Evolutionary conservation across 441 rosid genomes (phyloP), one percentile per base, ranked within the genome.

Genomic region (Bocquillonia castaneifolia): DNA sequence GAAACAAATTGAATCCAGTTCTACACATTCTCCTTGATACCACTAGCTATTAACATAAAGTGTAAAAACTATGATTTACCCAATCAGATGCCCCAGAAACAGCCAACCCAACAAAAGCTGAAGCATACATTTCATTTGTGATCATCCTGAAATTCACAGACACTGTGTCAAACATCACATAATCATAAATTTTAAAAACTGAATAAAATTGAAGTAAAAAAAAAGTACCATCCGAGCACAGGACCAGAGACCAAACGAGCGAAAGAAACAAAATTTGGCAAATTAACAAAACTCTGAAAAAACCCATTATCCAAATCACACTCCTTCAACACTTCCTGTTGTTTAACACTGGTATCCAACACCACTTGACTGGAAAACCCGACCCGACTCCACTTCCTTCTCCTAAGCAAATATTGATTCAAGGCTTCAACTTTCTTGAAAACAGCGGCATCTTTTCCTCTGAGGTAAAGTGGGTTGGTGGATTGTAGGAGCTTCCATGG

Each of bases 141-240:
- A 93, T 93, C 96, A 91, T 89, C 99, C 97, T 93, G 77, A 78
- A n/a, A n/a, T n/a, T n/a, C n/a, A n/a, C n/a, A n/a, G n/a, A n/a
- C n/a, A n/a, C n/a, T n/a, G n/a, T n/a, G n/a, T n/a, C n/a, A n/a
- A n/a, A n/a, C n/a, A n/a, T n/a, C n/a, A n/a, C n/a, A n/a, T n/a
- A n/a, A n/a, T n/a, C n/a, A n/a, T n/a, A n/a, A n/a, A n/a, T n/a
- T n/a, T n/a, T n/a, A n/a, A 68, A 13, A n/a, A 67, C 13, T 42
- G 6, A 55, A 5, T 32, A 32, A n/a, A 20, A n/a, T 8, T 1
- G 2, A 10, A 14, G 10, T 39, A 26, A 31, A 63, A 40, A 15
- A 50, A 23, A 60, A 72, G 37, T 81, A 92, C 98, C 99, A 88
- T 82, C 96, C 89, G 68, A 93, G 83, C 48, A 83, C 70, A 76